Conservation (phyloP, 257 asterid species). For the Solanum sitiens region DNA sequence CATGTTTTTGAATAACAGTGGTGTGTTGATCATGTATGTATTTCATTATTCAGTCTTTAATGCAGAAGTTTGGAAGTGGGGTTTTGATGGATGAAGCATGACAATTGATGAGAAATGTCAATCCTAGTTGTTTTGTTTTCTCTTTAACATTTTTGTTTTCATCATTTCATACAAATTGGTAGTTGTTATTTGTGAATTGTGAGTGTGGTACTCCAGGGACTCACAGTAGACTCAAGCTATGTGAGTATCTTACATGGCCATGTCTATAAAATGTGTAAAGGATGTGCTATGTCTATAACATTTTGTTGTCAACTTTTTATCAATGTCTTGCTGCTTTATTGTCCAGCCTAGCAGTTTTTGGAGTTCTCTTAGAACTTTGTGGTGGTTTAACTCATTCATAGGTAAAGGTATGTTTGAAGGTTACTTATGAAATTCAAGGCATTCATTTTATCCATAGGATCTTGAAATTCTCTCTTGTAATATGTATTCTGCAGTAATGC, state of each 20-base stretch:
- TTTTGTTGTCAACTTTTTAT: background rate
- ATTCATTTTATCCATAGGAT: background rate
- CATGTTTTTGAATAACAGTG: background rate
- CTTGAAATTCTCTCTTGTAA: too few relatives aligned
- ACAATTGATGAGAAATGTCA: background rate
- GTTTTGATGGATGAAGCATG: background rate
- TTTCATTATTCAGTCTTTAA: background rate
- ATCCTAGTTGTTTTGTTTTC: background rate
- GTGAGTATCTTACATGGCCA: background rate
- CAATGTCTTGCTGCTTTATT: background rate
- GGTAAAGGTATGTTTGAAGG: background rate
- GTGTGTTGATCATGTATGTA: background rate
- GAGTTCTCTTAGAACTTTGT: background rate
- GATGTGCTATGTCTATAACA: background rate
- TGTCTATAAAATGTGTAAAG: background rate
- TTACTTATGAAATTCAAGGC: background rate
- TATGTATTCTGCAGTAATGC: background rate
- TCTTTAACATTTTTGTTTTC: background rate
- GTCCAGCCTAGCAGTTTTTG: background rate
- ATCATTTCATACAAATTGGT: background rate
- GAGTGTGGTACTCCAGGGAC: background rate
- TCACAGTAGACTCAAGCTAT: background rate
- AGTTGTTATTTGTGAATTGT: background rate
- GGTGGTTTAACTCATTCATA: background rate
- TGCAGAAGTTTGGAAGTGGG: background rate